Evolutionary conservation across 2,329 filamentous ascomycete species (phyloP).

Genomic region (Sarocladium brachiariae): DNA sequence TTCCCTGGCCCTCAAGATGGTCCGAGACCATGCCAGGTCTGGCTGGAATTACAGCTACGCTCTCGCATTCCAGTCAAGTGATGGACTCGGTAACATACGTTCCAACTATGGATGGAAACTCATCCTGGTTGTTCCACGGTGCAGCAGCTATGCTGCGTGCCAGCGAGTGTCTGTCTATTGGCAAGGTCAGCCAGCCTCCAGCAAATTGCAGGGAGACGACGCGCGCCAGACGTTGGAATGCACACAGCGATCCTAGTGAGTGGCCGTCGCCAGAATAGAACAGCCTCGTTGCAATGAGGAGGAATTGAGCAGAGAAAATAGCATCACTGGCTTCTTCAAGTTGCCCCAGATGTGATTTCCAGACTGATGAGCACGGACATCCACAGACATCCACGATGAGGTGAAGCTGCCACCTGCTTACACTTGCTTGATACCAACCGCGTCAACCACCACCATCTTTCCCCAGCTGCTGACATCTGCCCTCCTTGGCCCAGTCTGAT

Average conservation of each 20-base stretch:
- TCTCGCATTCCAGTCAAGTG: constrained; percentile 4
- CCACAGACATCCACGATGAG: neutral
- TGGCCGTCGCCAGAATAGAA: neutral
- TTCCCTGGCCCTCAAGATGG: neutral
- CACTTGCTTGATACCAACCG: constrained; percentile 4
- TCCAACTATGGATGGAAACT: neutral
- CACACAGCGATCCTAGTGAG: neutral
- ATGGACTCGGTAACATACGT: neutral
- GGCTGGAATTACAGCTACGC: constrained; percentile 1
- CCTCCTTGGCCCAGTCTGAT: too few species aligned
- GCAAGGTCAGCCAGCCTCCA: neutral
- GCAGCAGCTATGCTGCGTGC: neutral
- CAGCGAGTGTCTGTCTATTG: neutral
- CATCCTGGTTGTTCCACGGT: neutral
- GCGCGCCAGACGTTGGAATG: constrained; percentile 7
- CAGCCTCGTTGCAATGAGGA: neutral
- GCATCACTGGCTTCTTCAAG: neutral
- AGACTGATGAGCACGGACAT: too few species aligned
- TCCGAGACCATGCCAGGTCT: neutral
- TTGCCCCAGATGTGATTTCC: neutral
- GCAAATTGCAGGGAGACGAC: constrained; percentile 3
- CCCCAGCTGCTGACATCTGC: neutral
- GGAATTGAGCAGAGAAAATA: neutral
- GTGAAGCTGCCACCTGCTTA: constrained; percentile 1
- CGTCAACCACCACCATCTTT: neutral